Base-by-base conservation (phyloP, 176 grass and related monocot species). In the Oryza longistaminata region DNA sequence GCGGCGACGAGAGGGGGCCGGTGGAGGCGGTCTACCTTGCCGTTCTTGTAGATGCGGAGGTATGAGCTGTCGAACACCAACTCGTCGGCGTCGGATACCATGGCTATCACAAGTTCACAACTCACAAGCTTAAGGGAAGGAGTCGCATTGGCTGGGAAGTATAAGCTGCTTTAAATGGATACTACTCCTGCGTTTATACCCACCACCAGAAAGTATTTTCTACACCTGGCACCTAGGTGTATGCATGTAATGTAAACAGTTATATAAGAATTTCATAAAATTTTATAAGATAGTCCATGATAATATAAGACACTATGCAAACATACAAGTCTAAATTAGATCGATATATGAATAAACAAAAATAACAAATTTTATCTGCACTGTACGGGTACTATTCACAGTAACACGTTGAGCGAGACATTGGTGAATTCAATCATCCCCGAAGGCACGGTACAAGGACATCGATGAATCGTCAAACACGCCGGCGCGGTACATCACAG, bases 41-140 rank as follows among this genome's bases (percentile, higher is more conserved):
- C 90, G 68, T 80, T 92, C 35, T 75, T 97, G 83, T 80, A 91
- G 48, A 81, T 44, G 74, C 88, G 75, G 64, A 97, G 86, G 40
- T 6, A 19, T 74, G 71, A 4, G 71, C 73, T 9, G 21, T 39
- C 9, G 76, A 69, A 11, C 24, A 72, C 42, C 81, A 87, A 70
- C 44, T 88, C 91, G 22, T 49, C 49, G 34, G 34, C 58, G 58
- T 55, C 5, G 4, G 14, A 5, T 19, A 21, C 16, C 52, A 55
- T 55, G 52, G 52, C 52, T 43, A 43, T 43, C 17, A 40, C 39
- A 40, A 8, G 9, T 43, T 43, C 17, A 40, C 39, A 40, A 8
- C 42, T 43, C 42, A 43, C 9, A 43, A 9, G 7, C 42, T 43
- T 43, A 43, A 9, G 42, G 16, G 16, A 55, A 55, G 16, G 17